Percentiles rank a stretch among this genome's conserved stretches.
These are phyloP conservation scores for Clarireedia homoeocarpa DNA, from an alignment of 2,329 filamentous ascomycete species.

Conservation along the genomic window DNA sequence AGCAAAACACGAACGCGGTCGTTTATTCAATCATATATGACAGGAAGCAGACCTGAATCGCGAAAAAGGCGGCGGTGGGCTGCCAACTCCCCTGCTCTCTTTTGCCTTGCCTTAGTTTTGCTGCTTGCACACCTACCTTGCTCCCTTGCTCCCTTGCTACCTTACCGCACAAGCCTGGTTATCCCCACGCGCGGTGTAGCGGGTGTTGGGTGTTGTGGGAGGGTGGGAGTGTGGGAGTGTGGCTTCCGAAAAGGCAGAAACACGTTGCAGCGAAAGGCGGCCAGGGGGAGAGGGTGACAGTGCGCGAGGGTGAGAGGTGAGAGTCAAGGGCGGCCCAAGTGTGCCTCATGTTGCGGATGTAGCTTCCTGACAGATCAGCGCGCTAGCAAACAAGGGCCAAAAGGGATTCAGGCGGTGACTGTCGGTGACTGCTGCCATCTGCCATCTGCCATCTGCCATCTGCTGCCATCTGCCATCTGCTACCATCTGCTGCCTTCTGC, in stretches of 20 bases:
- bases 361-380: no score
- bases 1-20: background rate
- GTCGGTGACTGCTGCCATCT: no score
- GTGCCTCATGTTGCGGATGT: no score
- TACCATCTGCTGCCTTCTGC: no score
- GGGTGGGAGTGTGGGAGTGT: no score
- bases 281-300: no score
- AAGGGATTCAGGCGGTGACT: no score
- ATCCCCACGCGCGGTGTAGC: slow-evolving; percentile 6
- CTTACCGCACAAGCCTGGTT: background rate
- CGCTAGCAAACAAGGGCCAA: no score
- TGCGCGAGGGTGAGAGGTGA: no score
- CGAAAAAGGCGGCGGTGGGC: slow-evolving; percentile 8
- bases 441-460: no score
- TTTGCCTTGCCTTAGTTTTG: background rate
- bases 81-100: background rate
- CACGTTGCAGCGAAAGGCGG: background rate
- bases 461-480: no score
- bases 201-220: background rate
- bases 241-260: slow-evolving; percentile 2
- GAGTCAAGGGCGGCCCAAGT: no score
- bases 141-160: background rate
- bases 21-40: slow-evolving; percentile 7
- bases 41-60: slow-evolving; percentile 4
- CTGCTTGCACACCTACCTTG: background rate